Evolutionary conservation across 345 rosid species (phyloP), one percentile per base, ranked within the genome.

Genomic region (Erucastrum elatum): DNA sequence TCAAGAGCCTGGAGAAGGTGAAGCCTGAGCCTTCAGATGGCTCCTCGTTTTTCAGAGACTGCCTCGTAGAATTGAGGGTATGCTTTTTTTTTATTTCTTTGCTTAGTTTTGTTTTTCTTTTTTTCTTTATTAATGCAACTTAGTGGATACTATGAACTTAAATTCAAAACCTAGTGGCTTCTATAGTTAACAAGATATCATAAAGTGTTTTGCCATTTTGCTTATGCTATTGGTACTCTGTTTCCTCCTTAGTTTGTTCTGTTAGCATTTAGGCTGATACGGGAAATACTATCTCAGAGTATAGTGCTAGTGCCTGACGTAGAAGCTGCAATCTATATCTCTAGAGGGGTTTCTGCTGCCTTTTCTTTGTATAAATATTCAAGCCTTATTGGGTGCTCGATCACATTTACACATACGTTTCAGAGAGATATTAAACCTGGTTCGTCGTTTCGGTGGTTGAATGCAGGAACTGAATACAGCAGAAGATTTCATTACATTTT

Each of bases 61-160:
- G 94, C 70, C 98, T 94, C 27, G 16, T 87, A 2, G 98, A 94
- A 82, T 94, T 94, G 91, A 92, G 94, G 92, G 98, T 92, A 89
- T 39, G 90, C 15, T 8, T 51, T 67, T 6, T 21, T 82, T 60
- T 66, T 65, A 1, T 74, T 51, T 25, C 72, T 34, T 34, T 63
- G 29, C 29, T 56, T 21, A 56, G 62, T 56, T 56, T 58, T 7
- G 17, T 55, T 55, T 16, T 55, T 13, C 60, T 26, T 63, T 21
- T 21, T 21, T 21, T 21, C 21, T 21, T 21, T 33, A 30, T 61
- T 49, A 34, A 51, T 53, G 75, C 44, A 26, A 15, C 53, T 37
- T 69, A 46, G 37, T 61, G 31, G 62, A 77, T 35, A 2, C 8
- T 49, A 8, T 21, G 34, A 69, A 61, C 30, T 26, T 33, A 39